phyloP scores from a whole-genome alignment of 768 basidiomycete species.

The Dendrothele bispora region DNA sequence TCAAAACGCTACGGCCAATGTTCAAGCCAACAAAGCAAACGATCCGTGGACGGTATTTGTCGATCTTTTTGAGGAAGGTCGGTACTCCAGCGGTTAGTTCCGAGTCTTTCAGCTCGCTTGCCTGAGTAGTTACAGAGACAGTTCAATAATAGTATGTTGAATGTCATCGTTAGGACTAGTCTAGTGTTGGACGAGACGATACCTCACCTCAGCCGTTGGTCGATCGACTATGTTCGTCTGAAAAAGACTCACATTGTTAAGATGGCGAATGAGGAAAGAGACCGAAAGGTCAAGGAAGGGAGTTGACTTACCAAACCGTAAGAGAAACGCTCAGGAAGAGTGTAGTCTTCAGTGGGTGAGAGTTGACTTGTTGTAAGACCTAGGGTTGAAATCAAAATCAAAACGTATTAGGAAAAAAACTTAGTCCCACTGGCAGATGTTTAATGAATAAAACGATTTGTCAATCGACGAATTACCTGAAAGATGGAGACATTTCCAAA shows the following conservation, averaged over 20 bases:
- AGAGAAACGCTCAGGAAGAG: slow-evolving; percentile 55
- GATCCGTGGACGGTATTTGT: slow-evolving; percentile 54
- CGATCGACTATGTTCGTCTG: slow-evolving; percentile 79
- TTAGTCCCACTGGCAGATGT: no score
- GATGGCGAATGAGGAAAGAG: background rate
- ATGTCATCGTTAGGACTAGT: no score
- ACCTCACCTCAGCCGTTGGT: slow-evolving; percentile 63
- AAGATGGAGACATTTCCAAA: slow-evolving; percentile 71
- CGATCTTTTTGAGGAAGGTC: slow-evolving; percentile 58
- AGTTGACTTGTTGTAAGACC: slow-evolving; percentile 59
- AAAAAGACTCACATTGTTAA: background rate
- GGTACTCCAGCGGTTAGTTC: slow-evolving; percentile 61
- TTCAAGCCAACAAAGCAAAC: slow-evolving; percentile 79
- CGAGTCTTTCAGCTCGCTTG: slow-evolving; percentile 49
- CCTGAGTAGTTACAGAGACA: slow-evolving; percentile 29
- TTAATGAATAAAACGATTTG: no score
- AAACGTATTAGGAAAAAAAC: background rate
- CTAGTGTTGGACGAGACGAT: no score
- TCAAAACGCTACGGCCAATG: slow-evolving; percentile 44
- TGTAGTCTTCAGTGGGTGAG: slow-evolving; percentile 57
- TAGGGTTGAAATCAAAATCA: slow-evolving; percentile 19
- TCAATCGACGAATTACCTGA: slow-evolving; percentile 50
- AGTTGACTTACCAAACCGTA: slow-evolving; percentile 72
- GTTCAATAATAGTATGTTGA: background rate
- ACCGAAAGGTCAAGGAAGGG: background rate